A percentile compares a stretch with the other conserved stretches of the same genome.
Evolutionary conservation across 352 stramenopile genomes (phyloP).

Genomic region (Pythium dissimile): DNA sequence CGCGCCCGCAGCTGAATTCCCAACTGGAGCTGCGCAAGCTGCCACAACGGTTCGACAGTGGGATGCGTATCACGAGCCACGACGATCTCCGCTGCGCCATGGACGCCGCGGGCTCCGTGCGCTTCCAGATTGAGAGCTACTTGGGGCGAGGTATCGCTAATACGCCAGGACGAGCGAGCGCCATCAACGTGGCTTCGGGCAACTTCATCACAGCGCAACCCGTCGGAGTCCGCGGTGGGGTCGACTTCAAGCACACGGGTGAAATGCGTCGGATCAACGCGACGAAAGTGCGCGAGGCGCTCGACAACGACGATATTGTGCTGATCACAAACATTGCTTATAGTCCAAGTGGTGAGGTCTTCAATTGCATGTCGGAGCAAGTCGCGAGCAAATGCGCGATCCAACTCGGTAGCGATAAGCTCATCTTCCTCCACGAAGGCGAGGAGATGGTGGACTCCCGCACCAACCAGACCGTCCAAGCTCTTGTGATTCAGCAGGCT

Average conservation of each 20-base stretch:
- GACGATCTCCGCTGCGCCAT: constrained; percentile 92
- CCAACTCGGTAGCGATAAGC: constrained; percentile 80
- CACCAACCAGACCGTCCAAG: constrained; percentile 74
- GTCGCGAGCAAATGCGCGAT: constrained; percentile 86
- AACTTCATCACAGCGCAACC: constrained; percentile 96
- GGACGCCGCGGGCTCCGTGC: constrained; percentile 91
- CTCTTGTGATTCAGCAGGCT: constrained; percentile 75
- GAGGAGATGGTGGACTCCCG: constrained; percentile 84
- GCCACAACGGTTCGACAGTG: constrained; percentile 69
- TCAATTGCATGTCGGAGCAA: constrained; percentile 88
- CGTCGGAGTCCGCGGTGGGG: constrained; percentile 80
- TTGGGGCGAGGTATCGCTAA: constrained; percentile 85
- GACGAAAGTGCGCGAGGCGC: constrained; percentile 85
- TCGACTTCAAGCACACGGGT: constrained; percentile 90
- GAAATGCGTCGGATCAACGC: constrained; percentile 94
- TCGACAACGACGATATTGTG: constrained; percentile 95
- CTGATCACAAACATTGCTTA: constrained; percentile 96
- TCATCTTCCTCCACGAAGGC: constrained; percentile 89
- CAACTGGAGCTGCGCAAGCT: constrained; percentile 80
- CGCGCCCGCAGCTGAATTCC: constrained; percentile 92
- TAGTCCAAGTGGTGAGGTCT: constrained; percentile 93
- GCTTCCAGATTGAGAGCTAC: constrained; percentile 87
- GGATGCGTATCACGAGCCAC: constrained; percentile 89
- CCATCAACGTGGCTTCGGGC: constrained; percentile 93
- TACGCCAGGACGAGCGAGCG: constrained; percentile 51